Percentiles rank a stretch among this genome's conserved stretches.
phyloP scores from a whole-genome alignment of 148 eudicot genomes.

The Hydrangea macrophylla region DNA sequence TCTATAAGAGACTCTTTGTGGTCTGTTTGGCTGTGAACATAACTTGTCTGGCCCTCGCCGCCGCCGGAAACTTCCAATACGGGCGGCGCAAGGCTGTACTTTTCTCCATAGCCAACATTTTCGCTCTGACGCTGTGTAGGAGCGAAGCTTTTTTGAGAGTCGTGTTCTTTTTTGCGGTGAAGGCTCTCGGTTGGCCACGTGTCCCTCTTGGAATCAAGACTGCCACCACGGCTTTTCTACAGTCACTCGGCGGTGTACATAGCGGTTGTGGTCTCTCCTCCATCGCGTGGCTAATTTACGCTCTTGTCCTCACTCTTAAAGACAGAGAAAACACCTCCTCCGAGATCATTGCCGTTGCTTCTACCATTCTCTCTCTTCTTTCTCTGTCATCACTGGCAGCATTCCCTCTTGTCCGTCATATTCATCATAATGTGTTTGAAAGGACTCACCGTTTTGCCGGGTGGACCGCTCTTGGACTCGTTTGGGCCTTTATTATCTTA shows the following conservation, averaged over 20 bases:
- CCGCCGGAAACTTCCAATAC: conserved; percentile 26
- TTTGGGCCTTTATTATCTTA: conserved; percentile 44
- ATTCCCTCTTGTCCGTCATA: conserved; percentile 50
- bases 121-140: conserved; percentile 32
- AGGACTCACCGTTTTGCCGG: conserved; percentile 51
- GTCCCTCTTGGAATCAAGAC: conserved; percentile 37
- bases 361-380: conserved; percentile 35
- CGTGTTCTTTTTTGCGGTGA: conserved; percentile 38
- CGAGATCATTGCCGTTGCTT: conserved; percentile 32
- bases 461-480: conserved; percentile 37
- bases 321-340: conserved; percentile 30
- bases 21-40: conserved; percentile 25
- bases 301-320: conserved; percentile 33
- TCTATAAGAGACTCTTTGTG: conserved; percentile 34
- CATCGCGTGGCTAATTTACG: conserved; percentile 40
- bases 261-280: conserved; percentile 51
- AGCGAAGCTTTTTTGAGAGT: conserved; percentile 35
- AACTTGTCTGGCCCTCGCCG: conserved; percentile 24
- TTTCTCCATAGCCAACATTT: conserved; percentile 33
- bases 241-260: conserved; percentile 54
- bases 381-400: conserved; percentile 35
- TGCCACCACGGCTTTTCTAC: conserved; percentile 25
- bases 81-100: conserved; percentile 26
- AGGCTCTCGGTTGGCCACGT: conserved; percentile 29
- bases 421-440: conserved; percentile 54